Evolutionary conservation across 805 yeast genomes (phyloP).

Genomic region (Cyberlindnera samutprakarnensis): DNA sequence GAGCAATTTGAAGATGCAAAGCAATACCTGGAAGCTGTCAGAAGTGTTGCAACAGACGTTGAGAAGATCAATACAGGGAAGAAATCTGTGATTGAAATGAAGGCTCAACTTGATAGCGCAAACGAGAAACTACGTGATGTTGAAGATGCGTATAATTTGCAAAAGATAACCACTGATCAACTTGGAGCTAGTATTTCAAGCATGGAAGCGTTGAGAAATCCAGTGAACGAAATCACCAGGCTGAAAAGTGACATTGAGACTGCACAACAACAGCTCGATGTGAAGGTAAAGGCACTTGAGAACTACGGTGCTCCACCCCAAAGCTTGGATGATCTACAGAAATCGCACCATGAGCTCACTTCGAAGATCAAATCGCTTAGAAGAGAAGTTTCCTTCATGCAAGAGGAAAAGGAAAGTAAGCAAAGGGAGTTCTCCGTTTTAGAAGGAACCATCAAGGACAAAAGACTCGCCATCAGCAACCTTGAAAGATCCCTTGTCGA

Average conservation of each 20-base stretch:
- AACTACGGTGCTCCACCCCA: slow-evolving; percentile 30
- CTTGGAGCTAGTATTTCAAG: slow-evolving; percentile 1
- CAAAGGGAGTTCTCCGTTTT: slow-evolving; percentile 37
- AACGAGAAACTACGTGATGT: slow-evolving; percentile 8
- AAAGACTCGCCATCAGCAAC: slow-evolving; percentile 41
- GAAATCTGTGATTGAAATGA: slow-evolving; percentile 11
- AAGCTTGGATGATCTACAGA: slow-evolving; percentile 41
- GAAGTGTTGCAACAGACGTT: slow-evolving; percentile 23
- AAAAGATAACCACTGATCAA: neutral
- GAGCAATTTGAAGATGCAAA: slow-evolving; percentile 28
- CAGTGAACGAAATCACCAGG: slow-evolving; percentile 30
- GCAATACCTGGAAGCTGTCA: slow-evolving; percentile 22
- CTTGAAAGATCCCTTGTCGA: slow-evolving; percentile 46
- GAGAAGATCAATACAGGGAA: slow-evolving; percentile 11
- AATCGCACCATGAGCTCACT: slow-evolving; percentile 30
- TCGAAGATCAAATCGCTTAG: slow-evolving; percentile 35
- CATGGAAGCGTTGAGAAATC: slow-evolving; percentile 15
- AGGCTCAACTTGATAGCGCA: slow-evolving; percentile 5
- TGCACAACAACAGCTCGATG: slow-evolving; percentile 22
- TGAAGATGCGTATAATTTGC: neutral
- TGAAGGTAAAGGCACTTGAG: slow-evolving; percentile 27
- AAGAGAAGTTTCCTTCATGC: slow-evolving; percentile 21
- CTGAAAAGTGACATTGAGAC: slow-evolving; percentile 25
- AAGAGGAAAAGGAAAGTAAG: slow-evolving; percentile 36
- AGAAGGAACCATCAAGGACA: slow-evolving; percentile 47